Percentiles rank a stretch among this genome's conserved stretches.
Conservation (phyloP, 805 yeast genomes). For the Torulaspora quercuum region DNA sequence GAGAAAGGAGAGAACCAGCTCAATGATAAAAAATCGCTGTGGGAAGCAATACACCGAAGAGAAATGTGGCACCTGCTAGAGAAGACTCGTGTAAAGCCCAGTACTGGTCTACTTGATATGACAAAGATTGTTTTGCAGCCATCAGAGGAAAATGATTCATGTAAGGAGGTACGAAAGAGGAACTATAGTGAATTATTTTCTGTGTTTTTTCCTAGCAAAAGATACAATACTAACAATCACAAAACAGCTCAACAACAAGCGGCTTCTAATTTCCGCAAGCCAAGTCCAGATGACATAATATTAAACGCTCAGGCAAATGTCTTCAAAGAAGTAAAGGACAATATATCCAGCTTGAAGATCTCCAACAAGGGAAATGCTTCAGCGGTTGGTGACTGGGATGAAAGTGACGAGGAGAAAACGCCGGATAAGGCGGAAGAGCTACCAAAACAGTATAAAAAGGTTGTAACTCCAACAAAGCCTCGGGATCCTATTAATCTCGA, state of each 20-base stretch:
- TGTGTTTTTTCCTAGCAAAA: slow-evolving; percentile 33
- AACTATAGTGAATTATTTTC: slow-evolving; percentile 31
- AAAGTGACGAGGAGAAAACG: slow-evolving; percentile 28
- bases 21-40: slow-evolving; percentile 1
- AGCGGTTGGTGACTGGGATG: slow-evolving; percentile 16
- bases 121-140: slow-evolving; percentile 8
- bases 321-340: slow-evolving; percentile 36
- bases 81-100: background rate
- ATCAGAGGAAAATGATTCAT: slow-evolving; percentile 4
- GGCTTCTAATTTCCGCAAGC: slow-evolving; percentile 53
- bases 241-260: slow-evolving; percentile 38
- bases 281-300: slow-evolving; percentile 81
- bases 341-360: slow-evolving; percentile 16
- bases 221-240: slow-evolving; percentile 39
- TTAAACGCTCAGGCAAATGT: slow-evolving; percentile 54
- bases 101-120: slow-evolving; percentile 2
- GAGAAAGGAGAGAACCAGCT: background rate
- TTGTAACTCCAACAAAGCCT: slow-evolving; percentile 33
- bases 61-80: background rate
- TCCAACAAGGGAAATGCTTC: slow-evolving; percentile 20
- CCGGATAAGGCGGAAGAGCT: slow-evolving; percentile 38
- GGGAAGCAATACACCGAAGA: slow-evolving; percentile 5
- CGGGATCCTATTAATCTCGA: slow-evolving; percentile 54
- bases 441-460: slow-evolving; percentile 33
- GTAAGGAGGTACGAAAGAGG: slow-evolving; percentile 19